These are phyloP conservation scores for Boletus edulis DNA, from an alignment of 768 basidiomycete species.

Conservation along the genomic window DNA sequence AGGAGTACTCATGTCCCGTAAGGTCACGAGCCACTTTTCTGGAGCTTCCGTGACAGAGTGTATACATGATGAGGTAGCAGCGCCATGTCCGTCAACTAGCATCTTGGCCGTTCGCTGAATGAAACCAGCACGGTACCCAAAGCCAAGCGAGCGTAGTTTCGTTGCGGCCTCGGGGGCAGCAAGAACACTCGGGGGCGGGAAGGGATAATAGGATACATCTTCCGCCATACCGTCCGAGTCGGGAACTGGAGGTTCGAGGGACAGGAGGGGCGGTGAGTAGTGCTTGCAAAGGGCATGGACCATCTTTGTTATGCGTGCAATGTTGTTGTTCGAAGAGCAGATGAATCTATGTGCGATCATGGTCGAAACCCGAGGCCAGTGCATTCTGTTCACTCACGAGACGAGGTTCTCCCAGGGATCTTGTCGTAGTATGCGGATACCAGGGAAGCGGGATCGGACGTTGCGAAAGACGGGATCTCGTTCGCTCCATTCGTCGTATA, in stretches of 20 bases:
- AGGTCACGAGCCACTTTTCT: conserved; percentile 56
- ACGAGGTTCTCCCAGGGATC: conserved; percentile 96
- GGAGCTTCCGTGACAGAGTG: conserved; percentile 39
- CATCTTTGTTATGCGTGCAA: conserved; percentile 91
- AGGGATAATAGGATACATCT: conserved; percentile 63
- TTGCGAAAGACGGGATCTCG: conserved; percentile 74
- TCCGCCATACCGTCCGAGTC: conserved; percentile 33
- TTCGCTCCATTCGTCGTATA: conserved; percentile 76
- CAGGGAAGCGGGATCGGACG: conserved; percentile 63
- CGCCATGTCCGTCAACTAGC: conserved; percentile 57
- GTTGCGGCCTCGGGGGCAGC: conserved; percentile 54
- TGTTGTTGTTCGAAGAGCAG: conserved; percentile 97
- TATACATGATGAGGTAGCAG: not conserved
- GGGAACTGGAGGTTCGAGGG: conserved; percentile 35
- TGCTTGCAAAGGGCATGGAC: conserved; percentile 77
- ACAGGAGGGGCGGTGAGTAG: conserved; percentile 70
- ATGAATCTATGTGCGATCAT: conserved; percentile 67
- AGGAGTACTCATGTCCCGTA: conserved; percentile 49
- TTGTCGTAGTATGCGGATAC: conserved; percentile 85
- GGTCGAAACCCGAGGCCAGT: conserved; percentile 6
- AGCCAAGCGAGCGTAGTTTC: conserved; percentile 78
- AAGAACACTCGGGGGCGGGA: conserved; percentile 76
- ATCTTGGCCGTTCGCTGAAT: conserved; percentile 82
- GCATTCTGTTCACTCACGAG: conserved; percentile 57
- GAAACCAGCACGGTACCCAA: conserved; percentile 93